These are phyloP conservation scores for Penicillium sp. DNA, from an alignment of 2,329 filamentous ascomycete species.

Conservation along the genomic window DNA sequence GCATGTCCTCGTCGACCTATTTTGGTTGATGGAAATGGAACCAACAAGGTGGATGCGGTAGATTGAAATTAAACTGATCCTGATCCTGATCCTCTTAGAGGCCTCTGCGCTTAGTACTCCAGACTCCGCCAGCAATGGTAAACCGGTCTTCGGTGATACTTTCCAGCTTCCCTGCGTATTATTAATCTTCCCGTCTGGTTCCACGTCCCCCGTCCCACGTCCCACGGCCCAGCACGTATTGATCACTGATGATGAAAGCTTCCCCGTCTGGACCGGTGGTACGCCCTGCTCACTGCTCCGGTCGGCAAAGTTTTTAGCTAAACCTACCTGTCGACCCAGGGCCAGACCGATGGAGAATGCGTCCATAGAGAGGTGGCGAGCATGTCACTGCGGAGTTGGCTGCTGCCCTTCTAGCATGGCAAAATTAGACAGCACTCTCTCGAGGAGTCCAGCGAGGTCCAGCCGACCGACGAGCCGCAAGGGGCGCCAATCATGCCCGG, in stretches of 20 bases:
- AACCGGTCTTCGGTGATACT: not conserved
- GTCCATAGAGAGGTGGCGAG: not conserved
- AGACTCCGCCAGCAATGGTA: too few relatives aligned
- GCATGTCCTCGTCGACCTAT: constrained; percentile 20
- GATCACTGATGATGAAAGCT: not conserved
- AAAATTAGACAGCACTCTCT: not conserved
- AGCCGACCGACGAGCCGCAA: constrained; percentile 15
- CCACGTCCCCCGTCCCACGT: not conserved
- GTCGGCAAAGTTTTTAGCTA: constrained; percentile 2
- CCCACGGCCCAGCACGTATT: not conserved
- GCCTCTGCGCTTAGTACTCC: too few relatives aligned
- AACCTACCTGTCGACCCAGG: not conserved
- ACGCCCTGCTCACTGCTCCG: not conserved
- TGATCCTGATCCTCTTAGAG: not conserved
- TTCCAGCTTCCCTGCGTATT: not conserved
- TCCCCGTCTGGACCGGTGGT: constrained; percentile 1
- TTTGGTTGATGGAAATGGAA: constrained; percentile 19
- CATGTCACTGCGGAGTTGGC: not conserved
- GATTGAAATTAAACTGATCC: not conserved
- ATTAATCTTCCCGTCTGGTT: too few relatives aligned
- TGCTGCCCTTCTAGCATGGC: not conserved
- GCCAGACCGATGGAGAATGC: not conserved
- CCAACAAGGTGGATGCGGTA: not conserved
- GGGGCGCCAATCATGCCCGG: constrained; percentile 15
- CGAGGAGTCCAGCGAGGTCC: not conserved